Evolutionary conservation across 2,329 filamentous ascomycete genomes (phyloP).

Genomic region (Pseudocercospora macadamiae): DNA sequence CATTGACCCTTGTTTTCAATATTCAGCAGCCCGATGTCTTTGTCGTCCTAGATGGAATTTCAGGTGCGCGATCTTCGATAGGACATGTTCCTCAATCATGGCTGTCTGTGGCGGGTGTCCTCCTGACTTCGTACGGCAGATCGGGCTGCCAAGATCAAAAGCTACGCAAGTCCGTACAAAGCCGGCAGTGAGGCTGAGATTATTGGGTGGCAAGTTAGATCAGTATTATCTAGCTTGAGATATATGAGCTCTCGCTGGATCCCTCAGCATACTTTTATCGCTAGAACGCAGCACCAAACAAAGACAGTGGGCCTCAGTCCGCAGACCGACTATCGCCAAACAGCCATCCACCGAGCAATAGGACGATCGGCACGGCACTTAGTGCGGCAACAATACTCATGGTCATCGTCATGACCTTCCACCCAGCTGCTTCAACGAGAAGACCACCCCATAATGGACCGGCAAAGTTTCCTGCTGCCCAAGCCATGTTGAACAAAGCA

Average conservation of each 20-base stretch:
- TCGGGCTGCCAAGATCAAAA: too few relatives aligned
- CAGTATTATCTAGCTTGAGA: too few relatives aligned
- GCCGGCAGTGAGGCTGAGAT: too few relatives aligned
- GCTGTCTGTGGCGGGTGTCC: too few relatives aligned
- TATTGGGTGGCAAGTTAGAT: too few relatives aligned
- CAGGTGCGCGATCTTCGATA: too few relatives aligned
- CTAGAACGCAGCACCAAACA: not conserved
- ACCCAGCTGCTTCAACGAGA: constrained; percentile 30
- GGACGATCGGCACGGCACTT: constrained; percentile 51
- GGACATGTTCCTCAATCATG: too few relatives aligned
- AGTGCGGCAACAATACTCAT: constrained; percentile 44
- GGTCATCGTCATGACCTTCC: constrained; percentile 30
- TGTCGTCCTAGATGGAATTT: too few relatives aligned
- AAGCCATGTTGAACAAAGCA: constrained; percentile 39
- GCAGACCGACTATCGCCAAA: not conserved
- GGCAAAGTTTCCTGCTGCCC: constrained; percentile 27
- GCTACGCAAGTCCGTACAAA: too few relatives aligned
- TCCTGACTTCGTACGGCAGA: too few relatives aligned
- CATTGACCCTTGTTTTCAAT: not conserved
- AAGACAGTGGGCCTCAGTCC: not conserved
- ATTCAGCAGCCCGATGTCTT: too few relatives aligned
- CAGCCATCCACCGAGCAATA: constrained; percentile 26
- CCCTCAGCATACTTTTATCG: not conserved
- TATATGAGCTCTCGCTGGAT: not conserved
- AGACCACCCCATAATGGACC: constrained; percentile 32